Evolutionary conservation across 202 grass and related monocot genomes (phyloP).

Genomic region (Digitaria exilis): DNA sequence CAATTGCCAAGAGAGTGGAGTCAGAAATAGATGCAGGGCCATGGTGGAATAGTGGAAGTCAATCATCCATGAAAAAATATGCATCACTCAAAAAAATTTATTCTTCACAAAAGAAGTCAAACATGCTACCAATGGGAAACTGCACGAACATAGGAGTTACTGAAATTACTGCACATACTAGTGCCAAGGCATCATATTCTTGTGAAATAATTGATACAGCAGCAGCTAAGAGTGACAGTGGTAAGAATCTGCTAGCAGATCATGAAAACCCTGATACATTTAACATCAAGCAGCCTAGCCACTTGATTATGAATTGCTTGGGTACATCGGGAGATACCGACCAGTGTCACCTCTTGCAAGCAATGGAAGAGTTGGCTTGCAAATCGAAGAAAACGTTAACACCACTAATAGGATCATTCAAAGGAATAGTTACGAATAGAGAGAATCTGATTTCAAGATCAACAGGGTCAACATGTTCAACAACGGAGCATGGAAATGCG

Average conservation of each 20-base stretch:
- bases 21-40: background rate
- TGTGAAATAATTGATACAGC: slow-evolving; percentile 20
- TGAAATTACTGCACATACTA: slow-evolving; percentile 16
- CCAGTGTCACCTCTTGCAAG: background rate
- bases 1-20: slow-evolving; percentile 11
- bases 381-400: background rate
- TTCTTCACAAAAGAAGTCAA: slow-evolving; percentile 2
- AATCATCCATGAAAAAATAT: background rate
- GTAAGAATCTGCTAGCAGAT: slow-evolving; percentile 27
- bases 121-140: background rate
- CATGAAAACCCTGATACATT: slow-evolving; percentile 2
- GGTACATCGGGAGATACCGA: background rate
- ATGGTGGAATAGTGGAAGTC: background rate
- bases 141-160: background rate
- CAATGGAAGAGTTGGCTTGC: background rate
- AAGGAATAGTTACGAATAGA: background rate
- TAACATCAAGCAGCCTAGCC: background rate
- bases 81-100: background rate
- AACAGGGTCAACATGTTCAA: background rate
- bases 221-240: slow-evolving; percentile 10
- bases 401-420: background rate
- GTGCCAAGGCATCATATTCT: slow-evolving; percentile 14
- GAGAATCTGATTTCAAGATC: background rate
- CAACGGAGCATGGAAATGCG: background rate
- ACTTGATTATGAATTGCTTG: background rate